Conservation (phyloP, 192 early-diverging fungal species). For the Podila epigama region DNA sequence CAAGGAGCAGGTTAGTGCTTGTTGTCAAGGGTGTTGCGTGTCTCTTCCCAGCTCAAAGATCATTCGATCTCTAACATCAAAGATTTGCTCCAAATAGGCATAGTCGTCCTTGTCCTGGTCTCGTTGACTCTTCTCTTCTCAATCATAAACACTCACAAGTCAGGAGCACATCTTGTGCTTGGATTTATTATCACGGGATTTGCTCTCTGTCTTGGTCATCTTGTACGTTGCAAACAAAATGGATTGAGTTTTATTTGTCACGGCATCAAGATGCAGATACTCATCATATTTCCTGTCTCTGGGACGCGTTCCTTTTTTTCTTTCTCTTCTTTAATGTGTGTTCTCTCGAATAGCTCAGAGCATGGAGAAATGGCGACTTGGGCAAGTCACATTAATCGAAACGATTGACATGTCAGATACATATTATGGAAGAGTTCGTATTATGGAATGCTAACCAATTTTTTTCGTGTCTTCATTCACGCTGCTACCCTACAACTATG, state of each 20-base stretch:
- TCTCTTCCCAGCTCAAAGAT: not conserved
- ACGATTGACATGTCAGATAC: not conserved
- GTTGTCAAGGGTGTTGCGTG: too few relatives aligned
- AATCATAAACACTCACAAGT: conserved; percentile 47
- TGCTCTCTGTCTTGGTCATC: conserved; percentile 37
- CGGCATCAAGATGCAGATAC: too few relatives aligned
- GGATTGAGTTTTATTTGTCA: too few relatives aligned
- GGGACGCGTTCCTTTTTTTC: not conserved
- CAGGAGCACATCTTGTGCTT: conserved; percentile 44
- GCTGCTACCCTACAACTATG: not conserved
- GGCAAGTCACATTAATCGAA: conserved; percentile 4
- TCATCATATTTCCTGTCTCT: not conserved
- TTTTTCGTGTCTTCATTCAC: not conserved
- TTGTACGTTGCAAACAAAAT: too few relatives aligned
- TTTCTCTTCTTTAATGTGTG: not conserved
- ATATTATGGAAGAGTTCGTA: not conserved
- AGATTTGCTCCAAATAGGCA: conserved; percentile 5
- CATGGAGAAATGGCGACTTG: conserved; percentile 45
- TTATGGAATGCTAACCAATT: not conserved
- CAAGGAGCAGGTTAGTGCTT: conserved; percentile 49
- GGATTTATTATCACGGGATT: conserved; percentile 48
- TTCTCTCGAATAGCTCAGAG: conserved; percentile 18
- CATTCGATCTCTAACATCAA: not conserved
- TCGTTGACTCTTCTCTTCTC: conserved; percentile 44
- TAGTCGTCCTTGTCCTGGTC: conserved; percentile 33